A percentile compares a stretch with the other conserved stretches of the same genome.
phyloP scores from a whole-genome alignment of 1,284 basidiomycete genomes.

The Vanrija humicola region DNA sequence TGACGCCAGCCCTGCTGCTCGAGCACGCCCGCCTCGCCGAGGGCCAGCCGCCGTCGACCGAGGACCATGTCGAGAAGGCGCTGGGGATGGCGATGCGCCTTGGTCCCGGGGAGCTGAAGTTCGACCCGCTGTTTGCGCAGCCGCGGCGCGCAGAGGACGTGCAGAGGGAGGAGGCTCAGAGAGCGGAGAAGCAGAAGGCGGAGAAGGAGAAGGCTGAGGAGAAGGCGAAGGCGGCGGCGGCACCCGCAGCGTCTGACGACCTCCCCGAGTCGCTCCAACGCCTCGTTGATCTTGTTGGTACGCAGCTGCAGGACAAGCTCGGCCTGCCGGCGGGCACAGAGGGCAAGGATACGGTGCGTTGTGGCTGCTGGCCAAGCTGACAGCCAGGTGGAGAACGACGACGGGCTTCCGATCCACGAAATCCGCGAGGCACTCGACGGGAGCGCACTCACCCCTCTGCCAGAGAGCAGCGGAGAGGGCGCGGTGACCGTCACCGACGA shows the following conservation, averaged over 20 bases:
- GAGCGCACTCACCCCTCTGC: slow-evolving; percentile 23
- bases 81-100: not conserved
- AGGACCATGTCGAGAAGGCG: too few relatives aligned
- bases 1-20: slow-evolving; percentile 18
- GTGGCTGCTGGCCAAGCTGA: not conserved
- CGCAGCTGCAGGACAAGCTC: slow-evolving; percentile 12
- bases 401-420: slow-evolving; percentile 43
- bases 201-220: not conserved
- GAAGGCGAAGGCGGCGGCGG: not conserved
- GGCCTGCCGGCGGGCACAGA: not conserved
- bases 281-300: slow-evolving; percentile 19
- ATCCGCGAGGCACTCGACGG: slow-evolving; percentile 40
- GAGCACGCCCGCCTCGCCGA: slow-evolving; percentile 24
- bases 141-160: not conserved
- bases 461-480: slow-evolving; percentile 10
- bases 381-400: slow-evolving; percentile 26
- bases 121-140: slow-evolving; percentile 11
- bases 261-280: slow-evolving; percentile 12
- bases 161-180: not conserved
- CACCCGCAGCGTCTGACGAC: not conserved
- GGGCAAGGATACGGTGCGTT: not conserved
- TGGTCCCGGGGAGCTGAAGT: slow-evolving; percentile 1
- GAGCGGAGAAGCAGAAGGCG: not conserved
- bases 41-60: slow-evolving; percentile 4
- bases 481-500: slow-evolving; percentile 9